These are phyloP conservation scores for Microglena sp. DNA, from an alignment of 139 green algal species.

Conservation along the genomic window DNA sequence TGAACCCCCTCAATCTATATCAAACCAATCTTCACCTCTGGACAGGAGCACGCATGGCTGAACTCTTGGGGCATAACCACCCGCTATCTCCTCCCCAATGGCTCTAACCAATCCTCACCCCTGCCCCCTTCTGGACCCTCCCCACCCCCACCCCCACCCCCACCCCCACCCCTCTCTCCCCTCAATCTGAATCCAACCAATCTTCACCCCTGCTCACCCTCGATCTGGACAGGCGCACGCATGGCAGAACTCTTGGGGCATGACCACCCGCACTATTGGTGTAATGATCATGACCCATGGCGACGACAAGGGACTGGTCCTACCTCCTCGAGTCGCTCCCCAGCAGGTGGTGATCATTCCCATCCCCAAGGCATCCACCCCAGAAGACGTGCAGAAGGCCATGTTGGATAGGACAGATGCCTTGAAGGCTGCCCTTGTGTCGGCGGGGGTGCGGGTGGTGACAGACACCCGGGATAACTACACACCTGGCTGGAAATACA, in stretches of 20 bases:
- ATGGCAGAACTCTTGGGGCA: slow-evolving; percentile 97
- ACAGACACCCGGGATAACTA: slow-evolving; percentile 88
- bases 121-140: too few relatives aligned
- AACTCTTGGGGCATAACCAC: slow-evolving; percentile 97
- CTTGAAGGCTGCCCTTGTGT: slow-evolving; percentile 26
- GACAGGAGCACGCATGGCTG: slow-evolving; percentile 87
- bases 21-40: too few relatives aligned
- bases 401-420: slow-evolving; percentile 41
- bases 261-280: slow-evolving; percentile 92
- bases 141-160: too few relatives aligned
- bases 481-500: slow-evolving; percentile 97
- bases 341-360: slow-evolving; percentile 83
- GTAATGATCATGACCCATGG: slow-evolving; percentile 98
- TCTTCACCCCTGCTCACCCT: too few relatives aligned
- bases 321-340: slow-evolving; percentile 81
- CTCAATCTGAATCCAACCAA: too few relatives aligned
- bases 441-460: slow-evolving; percentile 57
- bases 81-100: too few relatives aligned
- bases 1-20: too few relatives aligned
- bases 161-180: too few relatives aligned
- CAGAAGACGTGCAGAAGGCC: slow-evolving; percentile 33
- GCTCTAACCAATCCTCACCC: too few relatives aligned
- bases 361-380: slow-evolving; percentile 71
- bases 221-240: too few relatives aligned
- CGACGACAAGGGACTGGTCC: slow-evolving; percentile 94